Base-by-base conservation (phyloP, 129 eudicot genomes). In the Lonicera japonica region DNA sequence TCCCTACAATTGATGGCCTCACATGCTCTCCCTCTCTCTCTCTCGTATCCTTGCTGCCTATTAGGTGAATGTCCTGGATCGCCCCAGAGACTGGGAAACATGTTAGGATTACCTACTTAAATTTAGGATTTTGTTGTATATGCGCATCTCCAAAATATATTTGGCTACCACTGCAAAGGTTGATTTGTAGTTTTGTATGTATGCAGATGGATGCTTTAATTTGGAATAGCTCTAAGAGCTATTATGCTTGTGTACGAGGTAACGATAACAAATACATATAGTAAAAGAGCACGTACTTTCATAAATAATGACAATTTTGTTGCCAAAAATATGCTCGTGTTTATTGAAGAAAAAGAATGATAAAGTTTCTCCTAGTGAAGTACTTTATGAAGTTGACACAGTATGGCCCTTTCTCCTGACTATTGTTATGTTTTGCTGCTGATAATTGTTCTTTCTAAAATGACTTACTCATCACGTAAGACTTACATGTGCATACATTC, bases 321-420 rank as follows among this genome's bases (percentile, higher is more conserved):
- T n/a, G n/a, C n/a, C n/a, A n/a, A n/a, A n/a, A n/a, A n/a, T n/a
- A n/a, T n/a, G n/a, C n/a, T n/a, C n/a, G n/a, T n/a, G n/a, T n/a
- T n/a, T n/a, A n/a, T 72, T 92, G 75, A 92, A 92, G 80, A 92
- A 87, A 85, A 96, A 92, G 81, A 96, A 96, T 25, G 99, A 92
- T 53, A 78, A 85, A 83, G 78, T 92, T 68, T 69, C 83, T 60
- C 79, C 96, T 39, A 96, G 99, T 63, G 99, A 92, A 75, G 99
- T 92, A 25, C 96, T 92, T 11, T 92, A 96, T 79, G 99, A 92
- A 92, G 99, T 92, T 53, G 99, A 92, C 85, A 92, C 99, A 4
- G 99, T 92, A 74, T 24, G 85, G 56, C 64, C 10, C 54, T 67
- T 60, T 14, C 19, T 57, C 67, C 63, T 14, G 60, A 1, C 25